Evolutionary conservation across 352 stramenopile species (phyloP), one percentile per base, ranked within the genome.

Genomic region (Phytophthora boehmeriae): DNA sequence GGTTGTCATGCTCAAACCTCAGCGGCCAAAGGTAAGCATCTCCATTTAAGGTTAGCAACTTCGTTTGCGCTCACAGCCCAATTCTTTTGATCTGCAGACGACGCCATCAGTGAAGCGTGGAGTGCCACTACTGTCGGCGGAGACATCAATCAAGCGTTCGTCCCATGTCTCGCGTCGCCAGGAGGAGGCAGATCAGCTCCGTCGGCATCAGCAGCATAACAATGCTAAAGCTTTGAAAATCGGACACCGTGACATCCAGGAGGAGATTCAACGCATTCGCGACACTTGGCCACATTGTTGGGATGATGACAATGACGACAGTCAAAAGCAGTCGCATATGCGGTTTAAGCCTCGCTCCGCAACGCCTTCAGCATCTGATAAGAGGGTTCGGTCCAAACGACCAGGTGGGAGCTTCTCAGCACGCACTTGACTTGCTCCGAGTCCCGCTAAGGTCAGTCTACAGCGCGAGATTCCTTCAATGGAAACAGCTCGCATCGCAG

Each of bases 231-330:
- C 61, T 3, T 32, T 70, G 47, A 41, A 58, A 67, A 27, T 35
- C 5, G 52, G 47, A 25, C 45, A 42, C 23, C 19, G 35, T 39
- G 68, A 55, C 55, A 63, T 87, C 27, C 71, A 80, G 4, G 63
- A 78, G 28, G 68, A 89, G 45, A 63, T 94, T 49, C 68, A 74
- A 10, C 75, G 63, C 38, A 90, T 94, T 55, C 83, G 85, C 13
- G 67, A 77, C 41, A 82, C 71, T 11, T 94, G 83, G 85, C 83
- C 83, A 11, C 85, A 90, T 58, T 68, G 76, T 11, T 89, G 83
- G 83, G 55, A 53, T 41, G 61, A 82, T 25, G 59, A 69, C 20
- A 53, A 71, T 14, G 54, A 74, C 17, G 50, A 57, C 17, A 41
- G 14, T 4, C 34, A 4, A 41, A 27, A 34, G 20, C 42, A 43